These are phyloP conservation scores for Hemileia vastatrix DNA, from an alignment of 1,284 basidiomycete species.

Conservation along the genomic window DNA sequence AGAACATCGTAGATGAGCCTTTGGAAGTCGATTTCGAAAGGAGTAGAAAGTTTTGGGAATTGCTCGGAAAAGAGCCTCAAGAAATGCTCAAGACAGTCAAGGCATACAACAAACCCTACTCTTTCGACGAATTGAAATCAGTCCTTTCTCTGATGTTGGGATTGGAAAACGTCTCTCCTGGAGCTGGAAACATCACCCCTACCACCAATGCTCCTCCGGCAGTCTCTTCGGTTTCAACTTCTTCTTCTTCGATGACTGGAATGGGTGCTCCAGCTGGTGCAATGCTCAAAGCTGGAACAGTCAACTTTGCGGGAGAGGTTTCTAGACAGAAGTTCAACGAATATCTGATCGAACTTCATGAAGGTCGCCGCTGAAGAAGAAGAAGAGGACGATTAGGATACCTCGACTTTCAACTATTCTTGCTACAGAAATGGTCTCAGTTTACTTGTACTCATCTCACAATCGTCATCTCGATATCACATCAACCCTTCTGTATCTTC, in stretches of 20 bases:
- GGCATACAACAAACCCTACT: constrained; percentile 4
- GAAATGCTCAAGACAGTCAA: constrained; percentile 10
- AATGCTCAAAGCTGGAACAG: constrained; percentile 25
- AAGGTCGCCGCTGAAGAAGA: not conserved
- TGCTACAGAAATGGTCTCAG: too few relatives aligned
- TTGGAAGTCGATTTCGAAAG: constrained; percentile 64
- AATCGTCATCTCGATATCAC: too few relatives aligned
- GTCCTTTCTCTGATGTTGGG: constrained; percentile 36
- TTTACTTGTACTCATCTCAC: too few relatives aligned
- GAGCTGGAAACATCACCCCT: not conserved
- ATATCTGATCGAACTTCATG: constrained; percentile 18
- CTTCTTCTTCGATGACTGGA: not conserved
- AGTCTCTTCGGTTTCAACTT: constrained; percentile 1
- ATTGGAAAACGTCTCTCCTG: constrained; percentile 26
- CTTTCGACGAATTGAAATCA: constrained; percentile 32
- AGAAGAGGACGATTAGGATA: not conserved
- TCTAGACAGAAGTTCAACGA: constrained; percentile 36
- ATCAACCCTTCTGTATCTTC: too few relatives aligned
- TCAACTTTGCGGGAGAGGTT: constrained; percentile 23
- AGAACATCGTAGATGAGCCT: constrained; percentile 55
- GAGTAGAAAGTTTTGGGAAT: constrained; percentile 67
- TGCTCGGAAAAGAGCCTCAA: constrained; percentile 43
- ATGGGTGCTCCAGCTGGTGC: constrained; percentile 1
- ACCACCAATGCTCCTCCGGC: not conserved
- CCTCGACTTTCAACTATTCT: too few relatives aligned